A percentile compares a stretch with the other conserved stretches of the same genome.
Evolutionary conservation across 1,139 yeast genomes (phyloP).

Genomic region (Geotrichum australiense): DNA sequence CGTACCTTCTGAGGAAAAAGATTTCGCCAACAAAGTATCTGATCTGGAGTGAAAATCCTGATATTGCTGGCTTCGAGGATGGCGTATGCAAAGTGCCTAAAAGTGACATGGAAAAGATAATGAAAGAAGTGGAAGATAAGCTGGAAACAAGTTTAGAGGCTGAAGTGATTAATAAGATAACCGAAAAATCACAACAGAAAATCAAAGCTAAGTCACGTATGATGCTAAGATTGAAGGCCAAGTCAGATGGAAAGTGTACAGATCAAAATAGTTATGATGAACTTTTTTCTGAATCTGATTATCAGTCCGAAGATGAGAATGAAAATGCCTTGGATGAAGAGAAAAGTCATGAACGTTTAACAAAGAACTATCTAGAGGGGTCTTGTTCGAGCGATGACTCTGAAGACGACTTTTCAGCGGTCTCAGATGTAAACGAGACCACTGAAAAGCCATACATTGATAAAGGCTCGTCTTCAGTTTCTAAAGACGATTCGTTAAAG

Average conservation of each 20-base stretch:
- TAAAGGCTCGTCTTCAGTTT: too few species aligned
- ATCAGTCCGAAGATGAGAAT: neutral
- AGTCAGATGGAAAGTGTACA: too few species aligned
- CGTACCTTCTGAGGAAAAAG: neutral
- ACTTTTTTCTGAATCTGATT: conserved; percentile 4
- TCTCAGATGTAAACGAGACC: too few species aligned
- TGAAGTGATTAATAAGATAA: too few species aligned
- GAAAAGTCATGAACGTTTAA: neutral
- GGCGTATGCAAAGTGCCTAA: neutral
- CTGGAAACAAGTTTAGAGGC: too few species aligned
- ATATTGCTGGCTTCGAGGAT: too few species aligned
- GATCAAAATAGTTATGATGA: too few species aligned
- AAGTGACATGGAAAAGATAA: neutral
- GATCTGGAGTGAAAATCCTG: neutral
- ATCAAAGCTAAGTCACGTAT: too few species aligned
- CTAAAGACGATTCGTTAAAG: neutral
- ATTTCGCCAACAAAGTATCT: conserved; percentile 11
- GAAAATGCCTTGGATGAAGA: neutral
- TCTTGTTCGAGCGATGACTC: neutral
- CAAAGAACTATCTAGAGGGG: neutral
- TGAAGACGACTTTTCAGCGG: too few species aligned
- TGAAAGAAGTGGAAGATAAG: neutral
- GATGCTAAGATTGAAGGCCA: too few species aligned
- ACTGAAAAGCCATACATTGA: neutral
- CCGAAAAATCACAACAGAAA: too few species aligned